Conservation (phyloP, 2,329 filamentous ascomycete genomes). For the Lomentospora prolificans region DNA sequence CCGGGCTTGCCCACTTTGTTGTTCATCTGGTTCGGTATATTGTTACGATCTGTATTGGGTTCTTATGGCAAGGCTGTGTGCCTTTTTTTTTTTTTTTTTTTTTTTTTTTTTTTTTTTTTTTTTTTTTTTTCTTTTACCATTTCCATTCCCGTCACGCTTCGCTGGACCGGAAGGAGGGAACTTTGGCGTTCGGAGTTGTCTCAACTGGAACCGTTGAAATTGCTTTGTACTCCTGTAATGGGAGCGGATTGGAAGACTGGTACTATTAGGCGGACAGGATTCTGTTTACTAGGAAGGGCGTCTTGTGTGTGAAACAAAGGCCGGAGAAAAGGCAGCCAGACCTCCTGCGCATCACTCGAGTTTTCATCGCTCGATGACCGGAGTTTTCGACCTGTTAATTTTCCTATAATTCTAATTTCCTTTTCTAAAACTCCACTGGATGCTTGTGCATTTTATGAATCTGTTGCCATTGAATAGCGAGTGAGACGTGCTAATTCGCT, state of each 20-base stretch:
- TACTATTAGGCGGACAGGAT: neutral
- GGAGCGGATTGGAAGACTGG: neutral
- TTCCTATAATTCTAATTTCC: neutral
- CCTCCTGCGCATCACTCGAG: neutral
- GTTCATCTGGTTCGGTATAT: no score
- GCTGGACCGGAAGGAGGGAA: neutral
- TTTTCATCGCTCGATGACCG: neutral
- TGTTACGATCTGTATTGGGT: no score
- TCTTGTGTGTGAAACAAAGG: neutral
- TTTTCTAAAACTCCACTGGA: neutral
- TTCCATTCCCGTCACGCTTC: neutral
- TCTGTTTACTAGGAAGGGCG: neutral
- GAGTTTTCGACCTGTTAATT: neutral
- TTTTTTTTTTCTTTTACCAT: neutral
- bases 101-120: neutral
- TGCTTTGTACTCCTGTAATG: neutral
- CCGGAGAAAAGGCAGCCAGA: neutral
- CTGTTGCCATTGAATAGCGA: no score
- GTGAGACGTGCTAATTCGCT: no score
- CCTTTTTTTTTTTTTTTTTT: no score
- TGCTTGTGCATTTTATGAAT: neutral
- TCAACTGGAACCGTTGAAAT: neutral
- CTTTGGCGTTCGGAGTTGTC: neutral
- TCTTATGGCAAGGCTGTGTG: no score
- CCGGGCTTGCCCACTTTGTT: no score